Percentiles rank a stretch among this genome's conserved stretches.
Evolutionary conservation across 2,329 filamentous ascomycete genomes (phyloP).

Genomic region (Paracoccidioides lutzii): DNA sequence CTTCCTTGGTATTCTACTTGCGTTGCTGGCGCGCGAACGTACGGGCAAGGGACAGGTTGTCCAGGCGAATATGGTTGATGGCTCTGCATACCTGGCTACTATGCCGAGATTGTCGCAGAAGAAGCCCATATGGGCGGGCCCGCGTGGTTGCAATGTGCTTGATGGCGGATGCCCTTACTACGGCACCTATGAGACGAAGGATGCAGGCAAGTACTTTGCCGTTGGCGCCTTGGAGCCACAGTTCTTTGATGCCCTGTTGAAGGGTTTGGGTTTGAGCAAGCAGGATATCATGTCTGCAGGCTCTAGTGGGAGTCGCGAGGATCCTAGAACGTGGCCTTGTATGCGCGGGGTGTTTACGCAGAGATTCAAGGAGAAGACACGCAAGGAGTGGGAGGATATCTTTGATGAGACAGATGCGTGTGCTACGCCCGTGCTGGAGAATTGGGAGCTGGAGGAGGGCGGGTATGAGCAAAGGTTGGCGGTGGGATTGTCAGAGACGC

Average conservation of each 20-base stretch:
- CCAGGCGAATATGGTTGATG: constrained; percentile 95
- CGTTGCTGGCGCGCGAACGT: constrained; percentile 52
- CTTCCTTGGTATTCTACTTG: constrained; percentile 70
- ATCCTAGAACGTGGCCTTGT: constrained; percentile 54
- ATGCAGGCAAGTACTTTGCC: constrained; percentile 60
- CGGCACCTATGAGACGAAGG: constrained; percentile 72
- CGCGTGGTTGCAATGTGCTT: constrained; percentile 62
- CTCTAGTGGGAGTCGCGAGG: constrained; percentile 43
- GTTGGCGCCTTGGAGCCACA: constrained; percentile 84
- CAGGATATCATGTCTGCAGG: constrained; percentile 28
- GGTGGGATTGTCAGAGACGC: constrained; percentile 50
- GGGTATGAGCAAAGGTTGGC: constrained; percentile 37
- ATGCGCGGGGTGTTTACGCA: constrained; percentile 49
- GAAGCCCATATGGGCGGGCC: constrained; percentile 47
- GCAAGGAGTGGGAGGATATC: constrained; percentile 67
- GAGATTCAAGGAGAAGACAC: constrained; percentile 56
- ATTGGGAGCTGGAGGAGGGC: constrained; percentile 53
- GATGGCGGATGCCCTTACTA: constrained; percentile 85
- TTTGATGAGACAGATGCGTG: constrained; percentile 91
- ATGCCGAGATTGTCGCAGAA: constrained; percentile 60
- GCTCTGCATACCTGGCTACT: constrained; percentile 61
- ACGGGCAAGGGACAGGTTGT: constrained; percentile 73
- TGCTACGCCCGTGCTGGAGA: constrained; percentile 73
- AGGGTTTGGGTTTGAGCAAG: constrained; percentile 49
- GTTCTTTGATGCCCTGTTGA: constrained; percentile 60